phyloP scores from a whole-genome alignment of 129 eudicot genomes.

The Solidago caesia region DNA sequence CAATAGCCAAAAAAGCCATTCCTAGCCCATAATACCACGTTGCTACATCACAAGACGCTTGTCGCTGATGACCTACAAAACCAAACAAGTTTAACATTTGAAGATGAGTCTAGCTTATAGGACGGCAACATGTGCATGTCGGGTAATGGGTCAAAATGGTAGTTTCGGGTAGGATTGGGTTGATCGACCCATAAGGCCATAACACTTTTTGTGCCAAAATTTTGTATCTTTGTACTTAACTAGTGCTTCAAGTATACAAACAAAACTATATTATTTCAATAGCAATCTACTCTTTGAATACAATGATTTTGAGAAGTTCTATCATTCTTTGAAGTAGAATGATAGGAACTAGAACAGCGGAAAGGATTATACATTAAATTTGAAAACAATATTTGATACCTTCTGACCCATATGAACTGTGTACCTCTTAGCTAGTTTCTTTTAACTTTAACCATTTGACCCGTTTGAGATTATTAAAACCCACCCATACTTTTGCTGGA shows the following conservation, averaged over 20 bases:
- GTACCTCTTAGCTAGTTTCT: not conserved
- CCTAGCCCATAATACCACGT: conserved; percentile 75
- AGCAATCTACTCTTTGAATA: not conserved
- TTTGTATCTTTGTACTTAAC: not conserved
- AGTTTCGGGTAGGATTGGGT: not conserved
- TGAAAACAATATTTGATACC: too few relatives aligned
- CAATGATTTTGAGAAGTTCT: not conserved
- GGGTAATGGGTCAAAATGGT: not conserved
- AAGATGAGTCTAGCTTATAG: not conserved
- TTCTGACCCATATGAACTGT: too few relatives aligned
- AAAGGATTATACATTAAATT: not conserved
- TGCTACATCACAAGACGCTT: conserved; percentile 68
- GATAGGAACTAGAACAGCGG: too few relatives aligned
- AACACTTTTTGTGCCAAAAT: not conserved
- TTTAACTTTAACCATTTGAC: not conserved
- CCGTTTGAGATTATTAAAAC: not conserved
- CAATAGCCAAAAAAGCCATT: conserved; percentile 73
- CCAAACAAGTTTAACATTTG: conserved; percentile 23
- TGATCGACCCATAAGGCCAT: not conserved
- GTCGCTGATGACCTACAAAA: conserved; percentile 79
- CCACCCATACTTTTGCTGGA: not conserved
- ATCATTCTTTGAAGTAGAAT: too few relatives aligned
- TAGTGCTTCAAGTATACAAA: not conserved
- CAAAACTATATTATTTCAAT: not conserved
- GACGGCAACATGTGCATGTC: not conserved